Evolutionary conservation across 495 filamentous ascomycete species (phyloP).

Genomic region (Xylaria grammica): DNA sequence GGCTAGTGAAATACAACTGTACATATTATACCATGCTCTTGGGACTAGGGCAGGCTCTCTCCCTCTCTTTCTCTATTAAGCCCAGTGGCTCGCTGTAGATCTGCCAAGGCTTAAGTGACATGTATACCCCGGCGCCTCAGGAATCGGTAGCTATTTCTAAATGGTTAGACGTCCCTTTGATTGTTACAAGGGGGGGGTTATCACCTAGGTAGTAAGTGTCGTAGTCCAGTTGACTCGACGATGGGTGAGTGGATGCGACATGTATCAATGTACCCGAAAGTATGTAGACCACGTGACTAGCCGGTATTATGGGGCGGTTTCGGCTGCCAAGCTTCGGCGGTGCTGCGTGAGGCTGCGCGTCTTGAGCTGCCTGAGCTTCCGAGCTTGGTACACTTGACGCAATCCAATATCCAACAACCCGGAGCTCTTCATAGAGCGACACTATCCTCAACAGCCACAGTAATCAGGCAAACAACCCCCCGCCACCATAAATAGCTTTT

Average conservation of each 20-base stretch:
- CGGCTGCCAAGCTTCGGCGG: conserved; percentile 22
- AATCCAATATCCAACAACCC: conserved; percentile 20
- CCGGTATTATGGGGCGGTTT: background rate
- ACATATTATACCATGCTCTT: background rate
- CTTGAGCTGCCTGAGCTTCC: conserved; percentile 51
- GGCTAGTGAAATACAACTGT: background rate
- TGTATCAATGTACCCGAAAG: too few relatives aligned
- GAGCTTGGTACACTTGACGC: conserved; percentile 17
- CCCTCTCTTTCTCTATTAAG: too few relatives aligned
- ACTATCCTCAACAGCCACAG: conserved; percentile 17
- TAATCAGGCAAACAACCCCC: conserved; percentile 5
- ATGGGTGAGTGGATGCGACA: background rate
- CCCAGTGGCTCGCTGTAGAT: too few relatives aligned
- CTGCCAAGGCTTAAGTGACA: too few relatives aligned
- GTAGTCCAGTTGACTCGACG: too few relatives aligned
- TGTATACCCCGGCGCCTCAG: too few relatives aligned
- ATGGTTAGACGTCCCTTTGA: too few relatives aligned
- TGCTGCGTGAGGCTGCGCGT: conserved; percentile 41
- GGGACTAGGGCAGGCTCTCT: too few relatives aligned
- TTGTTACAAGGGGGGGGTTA: too few relatives aligned
- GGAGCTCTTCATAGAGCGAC: conserved; percentile 21
- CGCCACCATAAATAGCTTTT: background rate
- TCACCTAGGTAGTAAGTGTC: too few relatives aligned
- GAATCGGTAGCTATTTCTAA: too few relatives aligned
- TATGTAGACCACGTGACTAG: conserved; percentile 36